Percentiles rank a stretch among this genome's conserved stretches.
These are phyloP conservation scores for Neonectria coccinea DNA, from an alignment of 2,329 filamentous ascomycete genomes.

Conservation along the genomic window DNA sequence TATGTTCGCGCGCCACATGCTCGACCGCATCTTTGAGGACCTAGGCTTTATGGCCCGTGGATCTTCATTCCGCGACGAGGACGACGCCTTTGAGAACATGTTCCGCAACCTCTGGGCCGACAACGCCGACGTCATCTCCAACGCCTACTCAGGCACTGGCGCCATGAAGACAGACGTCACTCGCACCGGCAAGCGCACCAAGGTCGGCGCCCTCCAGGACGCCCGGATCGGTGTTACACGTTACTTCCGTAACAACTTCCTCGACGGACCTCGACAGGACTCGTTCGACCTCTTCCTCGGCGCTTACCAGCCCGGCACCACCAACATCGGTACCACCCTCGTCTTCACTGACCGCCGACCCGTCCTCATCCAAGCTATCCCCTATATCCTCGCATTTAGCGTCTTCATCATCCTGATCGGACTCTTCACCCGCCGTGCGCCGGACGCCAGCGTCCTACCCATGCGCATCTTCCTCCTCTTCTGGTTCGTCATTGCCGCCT, in stretches of 20 bases:
- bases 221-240: slow-evolving; percentile 88
- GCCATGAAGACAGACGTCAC: slow-evolving; percentile 99
- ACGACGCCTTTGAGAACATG: slow-evolving; percentile 84
- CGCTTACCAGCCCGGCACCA: slow-evolving; percentile 80
- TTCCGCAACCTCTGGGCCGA: slow-evolving; percentile 99
- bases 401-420: slow-evolving; percentile 85
- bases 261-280: slow-evolving; percentile 93
- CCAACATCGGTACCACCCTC: slow-evolving; percentile 75
- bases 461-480: slow-evolving; percentile 84
- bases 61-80: slow-evolving; percentile 80
- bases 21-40: slow-evolving; percentile 90
- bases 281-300: slow-evolving; percentile 95
- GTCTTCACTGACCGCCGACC: slow-evolving; percentile 89
- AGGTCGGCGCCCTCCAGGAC: slow-evolving; percentile 86
- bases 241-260: slow-evolving; percentile 94
- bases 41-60: slow-evolving; percentile 82
- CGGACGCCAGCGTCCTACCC: slow-evolving; percentile 82
- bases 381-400: slow-evolving; percentile 89
- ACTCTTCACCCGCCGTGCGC: slow-evolving; percentile 76
- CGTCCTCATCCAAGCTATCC: slow-evolving; percentile 89
- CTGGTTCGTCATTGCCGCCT: slow-evolving; percentile 77
- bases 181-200: slow-evolving; percentile 89
- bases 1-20: slow-evolving; percentile 90
- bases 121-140: slow-evolving; percentile 95
- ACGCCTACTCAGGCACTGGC: slow-evolving; percentile 93